Conservation (phyloP, 2,329 filamentous ascomycete genomes). For the Aureobasidium sp. region DNA sequence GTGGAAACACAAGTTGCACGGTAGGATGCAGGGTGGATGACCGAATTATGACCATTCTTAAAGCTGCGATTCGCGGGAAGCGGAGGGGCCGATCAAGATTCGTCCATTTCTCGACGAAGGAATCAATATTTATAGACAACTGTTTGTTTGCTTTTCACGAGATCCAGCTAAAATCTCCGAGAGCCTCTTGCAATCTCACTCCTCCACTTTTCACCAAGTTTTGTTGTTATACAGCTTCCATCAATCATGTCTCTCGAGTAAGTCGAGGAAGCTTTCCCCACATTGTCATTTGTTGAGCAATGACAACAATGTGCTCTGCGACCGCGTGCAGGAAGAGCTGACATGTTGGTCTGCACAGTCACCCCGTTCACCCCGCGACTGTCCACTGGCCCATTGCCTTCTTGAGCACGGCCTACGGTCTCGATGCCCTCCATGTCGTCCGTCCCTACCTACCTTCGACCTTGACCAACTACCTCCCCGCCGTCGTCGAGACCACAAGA, state of each 20-base stretch:
- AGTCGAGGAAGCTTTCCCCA: neutral
- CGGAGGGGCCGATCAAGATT: constrained; percentile 1
- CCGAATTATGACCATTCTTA: constrained; percentile 3
- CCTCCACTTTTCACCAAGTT: neutral
- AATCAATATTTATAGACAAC: neutral
- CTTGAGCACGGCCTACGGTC: constrained; percentile 31
- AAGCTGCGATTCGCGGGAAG: neutral
- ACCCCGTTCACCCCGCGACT: constrained; percentile 31
- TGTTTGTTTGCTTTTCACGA: constrained; percentile 2
- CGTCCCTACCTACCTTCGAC: constrained; percentile 23
- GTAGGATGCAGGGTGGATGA: neutral
- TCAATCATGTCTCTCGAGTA: constrained; percentile 12
- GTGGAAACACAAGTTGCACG: neutral
- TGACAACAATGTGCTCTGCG: neutral
- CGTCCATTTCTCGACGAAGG: neutral
- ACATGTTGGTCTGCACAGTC: constrained; percentile 20
- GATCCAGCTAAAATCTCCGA: neutral
- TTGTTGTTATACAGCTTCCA: neutral
- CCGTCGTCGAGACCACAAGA: constrained; percentile 29
- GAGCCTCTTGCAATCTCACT: neutral
- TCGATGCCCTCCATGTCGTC: constrained; percentile 32
- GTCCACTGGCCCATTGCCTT: constrained; percentile 42
- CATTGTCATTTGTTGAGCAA: neutral
- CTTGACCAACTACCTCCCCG: constrained; percentile 24
- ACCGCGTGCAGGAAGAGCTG: neutral